Evolutionary conservation across 805 yeast genomes (phyloP), one percentile per base, ranked within the genome.

Genomic region (Candida sphagnicola): DNA sequence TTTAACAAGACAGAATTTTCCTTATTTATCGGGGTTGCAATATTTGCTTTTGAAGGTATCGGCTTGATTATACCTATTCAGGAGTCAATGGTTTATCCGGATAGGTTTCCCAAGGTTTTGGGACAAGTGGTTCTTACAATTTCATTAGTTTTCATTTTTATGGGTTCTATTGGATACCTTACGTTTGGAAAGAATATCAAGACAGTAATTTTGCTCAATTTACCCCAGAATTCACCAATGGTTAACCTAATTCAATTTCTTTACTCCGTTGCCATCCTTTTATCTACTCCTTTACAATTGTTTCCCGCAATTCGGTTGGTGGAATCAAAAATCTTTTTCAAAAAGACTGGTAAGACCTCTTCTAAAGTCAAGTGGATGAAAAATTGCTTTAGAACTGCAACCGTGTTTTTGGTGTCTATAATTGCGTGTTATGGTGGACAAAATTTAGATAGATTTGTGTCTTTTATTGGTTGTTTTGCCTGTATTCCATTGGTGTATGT

Each of bases 21-120:
- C 0, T 60, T 85, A 34, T 85, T 85, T 52, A 79, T 85, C 36
- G 95, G 95, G 6, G 86, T 85, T 5, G 90, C 91, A 2, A 85
- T 85, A 21, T 85, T 85, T 65, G 88, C 93, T n/a, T 85, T 84
- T 54, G 95, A 85, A 62, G 95, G 95, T 1, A 84, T 85, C 41
- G 93, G 95, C 0, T 65, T 85, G 34, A 82, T 85, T 35, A 81
- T 85, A 17, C 95, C 95, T 0, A 82, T 85, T 38, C 88, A 85
- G 51, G 86, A 85, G 48, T 82, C 93, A 1, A 85, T 85, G 93
- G 74, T 70, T 35, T 62, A 82, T 47, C 93, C 93, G 1, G 78
- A 79, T 44, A 74, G 82, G 45, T 85, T 82, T 53, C 89, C 91
- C 13, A 55, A 67, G 39, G 86, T 85, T 1, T 59, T 85, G 37